phyloP scores from a whole-genome alignment of 163 green algal genomes.

The Scenedesmus sp. region DNA sequence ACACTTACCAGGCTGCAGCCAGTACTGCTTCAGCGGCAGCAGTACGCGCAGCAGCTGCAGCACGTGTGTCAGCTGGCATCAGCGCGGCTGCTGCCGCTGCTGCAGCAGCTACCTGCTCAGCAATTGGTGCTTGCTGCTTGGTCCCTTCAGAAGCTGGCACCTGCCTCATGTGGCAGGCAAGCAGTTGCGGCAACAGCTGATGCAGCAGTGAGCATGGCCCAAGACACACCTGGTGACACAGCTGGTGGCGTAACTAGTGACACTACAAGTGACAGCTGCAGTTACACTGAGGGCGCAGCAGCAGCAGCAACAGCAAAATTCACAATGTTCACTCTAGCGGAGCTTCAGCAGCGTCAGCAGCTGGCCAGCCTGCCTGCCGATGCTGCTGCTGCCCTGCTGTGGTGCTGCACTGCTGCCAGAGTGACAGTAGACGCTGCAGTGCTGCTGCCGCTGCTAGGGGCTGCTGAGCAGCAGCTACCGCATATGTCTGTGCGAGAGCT shows the following conservation, averaged over 20 bases:
- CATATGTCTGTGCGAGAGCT: neutral
- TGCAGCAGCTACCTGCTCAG: neutral
- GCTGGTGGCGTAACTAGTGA: no score
- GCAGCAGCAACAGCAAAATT: neutral
- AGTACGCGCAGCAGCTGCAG: neutral
- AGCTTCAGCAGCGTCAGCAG: slow-evolving; percentile 8
- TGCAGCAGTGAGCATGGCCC: neutral
- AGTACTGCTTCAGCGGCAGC: neutral
- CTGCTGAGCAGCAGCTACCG: neutral
- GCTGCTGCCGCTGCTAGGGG: slow-evolving; percentile 26
- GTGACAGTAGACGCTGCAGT: neutral
- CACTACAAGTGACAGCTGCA: slow-evolving; percentile 7
- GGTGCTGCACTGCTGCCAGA: neutral
- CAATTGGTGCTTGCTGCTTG: neutral
- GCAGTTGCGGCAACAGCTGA: neutral
- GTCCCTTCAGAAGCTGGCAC: neutral
- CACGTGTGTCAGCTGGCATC: neutral
- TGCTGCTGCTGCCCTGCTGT: neutral
- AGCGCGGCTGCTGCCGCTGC: neutral
- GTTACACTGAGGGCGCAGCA: neutral
- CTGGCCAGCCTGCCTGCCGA: neutral
- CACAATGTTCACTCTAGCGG: neutral
- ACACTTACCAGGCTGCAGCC: neutral
- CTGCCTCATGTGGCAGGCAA: neutral
- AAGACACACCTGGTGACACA: neutral